Evolutionary conservation across 169 alveolate species (phyloP), one percentile per base, ranked within the genome.

Genomic region (Theileria equi): DNA sequence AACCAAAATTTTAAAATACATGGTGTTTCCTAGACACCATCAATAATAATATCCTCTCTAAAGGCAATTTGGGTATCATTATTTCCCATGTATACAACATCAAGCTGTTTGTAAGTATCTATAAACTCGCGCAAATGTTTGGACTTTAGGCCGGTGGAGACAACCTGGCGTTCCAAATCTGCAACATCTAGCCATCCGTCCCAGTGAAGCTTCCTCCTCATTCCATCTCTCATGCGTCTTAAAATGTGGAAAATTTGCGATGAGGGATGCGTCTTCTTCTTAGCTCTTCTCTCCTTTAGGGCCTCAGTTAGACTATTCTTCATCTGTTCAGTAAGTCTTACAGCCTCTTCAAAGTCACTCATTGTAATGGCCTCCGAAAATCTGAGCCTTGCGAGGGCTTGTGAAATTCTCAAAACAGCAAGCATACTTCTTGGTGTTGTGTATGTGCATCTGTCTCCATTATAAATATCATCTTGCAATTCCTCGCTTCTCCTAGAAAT

Each of bases 371-470:
- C 83, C 59, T 94, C 92, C 53, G 96, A 89, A 79, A 92, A 92
- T 64, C 97, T 89, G 53, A 96, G 58, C 68, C 96, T 91, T n/a
- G 99, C 98, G 69, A 93, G 65, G 26, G 95, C 95, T 64, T 94
- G 95, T 13, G 98, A 88, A n/a, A 96, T 80, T 48, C 99, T 89
- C 36, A 96, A 89, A 28, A 95, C 92, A 31, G 97, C 98, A 49
- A 96, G 83, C 13, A 96, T 85, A n/a, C 98, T 92, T 84, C 99
- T 91, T 16, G 99, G 99, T 4, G 99, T 96, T 10, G 96, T 94
- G 85, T 96, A 96, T 60, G 91, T 92, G 62, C 92, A 87, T 44
- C 96, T 72, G 28, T 88, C 82, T 25, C 88, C 96, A 53, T 88
- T 88, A 74, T 80, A 85, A 13, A 79, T 52, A 34, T 85, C 91